Percentiles rank a stretch among this genome's conserved stretches.
Conservation (phyloP, 768 basidiomycete genomes). For the Collybia mongolica region DNA sequence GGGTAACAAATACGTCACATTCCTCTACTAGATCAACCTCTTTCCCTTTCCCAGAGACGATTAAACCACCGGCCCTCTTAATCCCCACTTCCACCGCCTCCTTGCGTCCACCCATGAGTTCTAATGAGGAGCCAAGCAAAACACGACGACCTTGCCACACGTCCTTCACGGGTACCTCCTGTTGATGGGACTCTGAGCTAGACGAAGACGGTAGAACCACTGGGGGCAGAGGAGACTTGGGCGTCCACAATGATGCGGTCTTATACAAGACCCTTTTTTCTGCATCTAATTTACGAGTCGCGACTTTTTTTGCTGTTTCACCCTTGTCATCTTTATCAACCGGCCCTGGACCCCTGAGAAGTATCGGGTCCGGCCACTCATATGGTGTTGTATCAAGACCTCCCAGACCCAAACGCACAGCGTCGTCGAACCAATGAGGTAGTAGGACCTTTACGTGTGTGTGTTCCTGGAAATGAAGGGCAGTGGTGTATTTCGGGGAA, state of each 20-base stretch:
- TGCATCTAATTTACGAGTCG: constrained; percentile 23
- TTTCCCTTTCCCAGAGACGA: constrained; percentile 30
- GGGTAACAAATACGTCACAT: constrained; percentile 75
- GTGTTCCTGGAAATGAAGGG: constrained; percentile 56
- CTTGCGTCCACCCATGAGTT: constrained; percentile 45
- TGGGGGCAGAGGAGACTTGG: constrained; percentile 17
- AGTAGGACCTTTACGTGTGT: constrained; percentile 70
- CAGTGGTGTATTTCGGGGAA: constrained; percentile 51
- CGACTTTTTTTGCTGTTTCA: constrained; percentile 20
- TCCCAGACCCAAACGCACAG: constrained; percentile 53
- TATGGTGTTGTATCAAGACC: constrained; percentile 54
- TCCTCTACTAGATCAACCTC: constrained; percentile 42
- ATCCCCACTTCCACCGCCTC: constrained; percentile 60
- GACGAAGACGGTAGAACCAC: constrained; percentile 4
- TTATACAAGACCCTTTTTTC: constrained; percentile 29
- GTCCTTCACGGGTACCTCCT: constrained; percentile 19
- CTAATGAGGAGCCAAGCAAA: constrained; percentile 60
- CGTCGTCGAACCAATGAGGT: constrained; percentile 93
- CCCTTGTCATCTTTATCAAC: constrained; percentile 20
- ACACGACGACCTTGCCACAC: constrained; percentile 64
- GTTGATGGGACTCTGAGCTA: constrained; percentile 6
- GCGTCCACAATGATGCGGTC: constrained; percentile 27
- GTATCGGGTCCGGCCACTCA: constrained; percentile 71
- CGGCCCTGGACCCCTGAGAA: constrained; percentile 33
- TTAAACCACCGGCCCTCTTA: constrained; percentile 54